Percentiles rank a stretch among this genome's conserved stretches.
These are phyloP conservation scores for Amoeboaphelidium protococcarum DNA, from an alignment of 371 early-diverging fungal genomes.

Conservation along the genomic window DNA sequence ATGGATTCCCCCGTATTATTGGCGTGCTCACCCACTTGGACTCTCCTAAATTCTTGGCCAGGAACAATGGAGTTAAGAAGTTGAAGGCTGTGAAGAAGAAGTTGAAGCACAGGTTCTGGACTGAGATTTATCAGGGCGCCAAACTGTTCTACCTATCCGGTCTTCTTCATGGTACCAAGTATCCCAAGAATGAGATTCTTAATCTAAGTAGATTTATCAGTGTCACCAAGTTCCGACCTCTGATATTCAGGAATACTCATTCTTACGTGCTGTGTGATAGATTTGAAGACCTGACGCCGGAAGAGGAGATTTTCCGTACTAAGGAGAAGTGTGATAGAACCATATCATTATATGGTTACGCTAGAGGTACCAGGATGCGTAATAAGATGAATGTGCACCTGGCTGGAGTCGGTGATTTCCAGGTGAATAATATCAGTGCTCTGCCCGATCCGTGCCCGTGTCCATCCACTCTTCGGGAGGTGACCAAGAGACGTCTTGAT, in stretches of 20 bases:
- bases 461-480: constrained; percentile 86
- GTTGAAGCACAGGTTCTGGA: constrained; percentile 94
- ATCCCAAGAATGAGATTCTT: constrained; percentile 69
- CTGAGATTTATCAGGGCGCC: constrained; percentile 91
- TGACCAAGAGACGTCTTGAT: constrained; percentile 53
- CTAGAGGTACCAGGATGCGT: constrained; percentile 77
- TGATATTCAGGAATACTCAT: constrained; percentile 85
- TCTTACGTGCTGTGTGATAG: constrained; percentile 86
- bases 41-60: constrained; percentile 26
- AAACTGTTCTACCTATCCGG: constrained; percentile 89
- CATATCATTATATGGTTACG: constrained; percentile 75
- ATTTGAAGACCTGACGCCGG: constrained; percentile 84
- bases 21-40: constrained; percentile 87
- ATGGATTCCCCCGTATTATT: constrained; percentile 94
- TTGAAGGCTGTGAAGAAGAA: constrained; percentile 67
- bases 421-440: constrained; percentile 36
- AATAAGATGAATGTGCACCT: constrained; percentile 60
- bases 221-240: constrained; percentile 84
- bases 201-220: constrained; percentile 88
- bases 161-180: constrained; percentile 63
- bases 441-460: constrained; percentile 27
- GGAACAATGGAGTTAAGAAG: constrained; percentile 37
- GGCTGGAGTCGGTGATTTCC: constrained; percentile 78
- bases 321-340: constrained; percentile 70
- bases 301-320: constrained; percentile 33